phyloP scores from a whole-genome alignment of 2,329 filamentous ascomycete species.

The Colletotrichum karsti region DNA sequence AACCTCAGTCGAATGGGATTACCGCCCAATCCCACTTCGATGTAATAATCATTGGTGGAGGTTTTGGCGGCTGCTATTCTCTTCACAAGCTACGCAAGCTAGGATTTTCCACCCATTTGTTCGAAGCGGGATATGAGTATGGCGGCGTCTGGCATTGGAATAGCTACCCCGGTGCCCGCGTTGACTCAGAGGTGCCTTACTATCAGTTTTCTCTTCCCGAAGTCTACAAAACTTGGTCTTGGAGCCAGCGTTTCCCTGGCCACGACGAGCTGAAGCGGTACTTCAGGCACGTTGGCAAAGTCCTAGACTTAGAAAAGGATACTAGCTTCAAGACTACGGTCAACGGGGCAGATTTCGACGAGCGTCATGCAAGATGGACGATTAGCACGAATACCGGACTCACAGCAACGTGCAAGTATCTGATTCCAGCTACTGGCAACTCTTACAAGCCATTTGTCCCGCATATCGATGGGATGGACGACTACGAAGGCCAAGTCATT shows the following conservation, averaged over 20 bases:
- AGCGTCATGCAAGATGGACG: not conserved
- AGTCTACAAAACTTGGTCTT: conserved; percentile 54
- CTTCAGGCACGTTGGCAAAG: not conserved
- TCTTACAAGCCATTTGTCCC: not conserved
- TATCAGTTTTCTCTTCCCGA: conserved; percentile 46
- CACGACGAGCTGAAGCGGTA: not conserved
- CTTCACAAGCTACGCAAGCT: conserved; percentile 45
- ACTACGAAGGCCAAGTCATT: not conserved
- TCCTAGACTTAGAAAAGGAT: not conserved
- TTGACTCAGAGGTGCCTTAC: conserved; percentile 43
- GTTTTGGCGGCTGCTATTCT: conserved; percentile 32
- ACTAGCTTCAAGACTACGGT: not conserved
- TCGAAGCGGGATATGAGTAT: conserved; percentile 30
- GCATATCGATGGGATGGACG: not conserved
- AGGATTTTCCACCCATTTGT: conserved; percentile 37
- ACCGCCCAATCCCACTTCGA: conserved; percentile 10
- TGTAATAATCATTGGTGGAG: conserved; percentile 33
- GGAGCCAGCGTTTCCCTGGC: conserved; percentile 46
- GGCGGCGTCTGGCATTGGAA: conserved; percentile 55
- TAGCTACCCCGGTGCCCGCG: conserved; percentile 49
- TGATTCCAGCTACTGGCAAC: not conserved
- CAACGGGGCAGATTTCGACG: not conserved
- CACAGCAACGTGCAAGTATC: not conserved
- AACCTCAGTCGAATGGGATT: too few species aligned
- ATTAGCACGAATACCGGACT: not conserved